Conservation (phyloP, 2,329 filamentous ascomycete species). For the Zalaria sp. region DNA sequence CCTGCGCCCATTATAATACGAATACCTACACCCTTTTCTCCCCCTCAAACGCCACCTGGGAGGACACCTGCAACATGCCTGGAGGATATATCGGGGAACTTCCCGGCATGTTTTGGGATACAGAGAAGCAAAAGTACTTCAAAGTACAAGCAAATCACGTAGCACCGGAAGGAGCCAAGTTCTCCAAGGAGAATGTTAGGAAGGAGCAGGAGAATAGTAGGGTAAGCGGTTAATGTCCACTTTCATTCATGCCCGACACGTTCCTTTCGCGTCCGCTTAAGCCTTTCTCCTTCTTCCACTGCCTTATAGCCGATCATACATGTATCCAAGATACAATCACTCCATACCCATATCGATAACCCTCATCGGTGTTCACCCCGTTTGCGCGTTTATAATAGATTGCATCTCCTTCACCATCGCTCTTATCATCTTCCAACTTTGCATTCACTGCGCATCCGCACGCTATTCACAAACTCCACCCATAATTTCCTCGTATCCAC, state of each 20-base stretch:
- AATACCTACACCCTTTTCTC: too few relatives aligned
- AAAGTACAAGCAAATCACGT: conserved; percentile 26
- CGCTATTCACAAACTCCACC: neutral
- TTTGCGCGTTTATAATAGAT: neutral
- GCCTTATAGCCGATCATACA: neutral
- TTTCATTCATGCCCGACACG: too few relatives aligned
- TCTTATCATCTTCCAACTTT: neutral
- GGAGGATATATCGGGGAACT: neutral
- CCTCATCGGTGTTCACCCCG: neutral
- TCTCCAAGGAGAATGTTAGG: conserved; percentile 26
- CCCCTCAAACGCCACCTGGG: too few relatives aligned
- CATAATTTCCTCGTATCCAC: too few relatives aligned
- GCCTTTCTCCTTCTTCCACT: neutral
- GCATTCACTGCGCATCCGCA: neutral
- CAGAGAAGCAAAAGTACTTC: conserved; percentile 36
- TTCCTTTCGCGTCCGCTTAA: neutral
- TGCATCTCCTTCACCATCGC: neutral
- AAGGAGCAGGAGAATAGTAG: conserved; percentile 18
- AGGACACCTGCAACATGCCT: too few relatives aligned
- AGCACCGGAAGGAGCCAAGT: conserved; percentile 21
- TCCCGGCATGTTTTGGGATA: conserved; percentile 16
- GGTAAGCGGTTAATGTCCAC: conserved; percentile 9
- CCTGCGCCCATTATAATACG: too few relatives aligned
- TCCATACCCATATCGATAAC: too few relatives aligned
- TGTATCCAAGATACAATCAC: too few relatives aligned